Evolutionary conservation across 192 early-diverging fungal species (phyloP).

Genomic region (Gonapodya prolifera): DNA sequence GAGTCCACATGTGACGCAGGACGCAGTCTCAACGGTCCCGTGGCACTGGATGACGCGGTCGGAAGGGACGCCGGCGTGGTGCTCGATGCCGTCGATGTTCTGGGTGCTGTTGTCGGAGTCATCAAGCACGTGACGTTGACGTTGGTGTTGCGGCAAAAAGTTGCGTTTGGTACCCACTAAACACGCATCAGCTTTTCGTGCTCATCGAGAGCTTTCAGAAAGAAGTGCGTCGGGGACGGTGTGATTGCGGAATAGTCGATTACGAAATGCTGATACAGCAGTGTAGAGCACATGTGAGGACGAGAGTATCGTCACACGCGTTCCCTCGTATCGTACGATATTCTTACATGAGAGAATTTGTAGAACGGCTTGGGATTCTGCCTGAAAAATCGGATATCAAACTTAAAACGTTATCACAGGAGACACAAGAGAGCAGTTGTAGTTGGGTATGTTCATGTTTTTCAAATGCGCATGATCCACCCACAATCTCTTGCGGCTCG

Average conservation of each 20-base stretch:
- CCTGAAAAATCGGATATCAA: not conserved
- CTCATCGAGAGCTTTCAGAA: not conserved
- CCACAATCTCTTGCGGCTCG: not conserved
- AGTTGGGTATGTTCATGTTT: not conserved
- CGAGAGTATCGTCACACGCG: not conserved
- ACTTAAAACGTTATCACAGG: too few species aligned
- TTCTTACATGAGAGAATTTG: not conserved
- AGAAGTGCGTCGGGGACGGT: not conserved
- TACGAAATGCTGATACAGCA: not conserved
- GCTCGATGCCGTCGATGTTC: constrained; percentile 2
- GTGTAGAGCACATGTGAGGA: not conserved
- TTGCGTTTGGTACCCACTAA: not conserved
- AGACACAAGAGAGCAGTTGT: not conserved
- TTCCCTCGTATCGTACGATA: too few species aligned
- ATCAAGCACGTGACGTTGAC: not conserved
- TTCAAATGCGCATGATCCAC: not conserved
- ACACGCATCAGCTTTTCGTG: not conserved
- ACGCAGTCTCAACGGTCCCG: not conserved
- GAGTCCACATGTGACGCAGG: not conserved
- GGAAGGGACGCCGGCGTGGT: not conserved
- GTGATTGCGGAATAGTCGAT: not conserved
- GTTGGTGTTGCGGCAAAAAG: not conserved
- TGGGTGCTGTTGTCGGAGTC: not conserved
- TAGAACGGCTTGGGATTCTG: constrained; percentile 4
- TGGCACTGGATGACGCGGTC: constrained; percentile 1